phyloP scores from a whole-genome alignment of 108 stramenopile species.

The Chaetoceros tenuissimus region DNA sequence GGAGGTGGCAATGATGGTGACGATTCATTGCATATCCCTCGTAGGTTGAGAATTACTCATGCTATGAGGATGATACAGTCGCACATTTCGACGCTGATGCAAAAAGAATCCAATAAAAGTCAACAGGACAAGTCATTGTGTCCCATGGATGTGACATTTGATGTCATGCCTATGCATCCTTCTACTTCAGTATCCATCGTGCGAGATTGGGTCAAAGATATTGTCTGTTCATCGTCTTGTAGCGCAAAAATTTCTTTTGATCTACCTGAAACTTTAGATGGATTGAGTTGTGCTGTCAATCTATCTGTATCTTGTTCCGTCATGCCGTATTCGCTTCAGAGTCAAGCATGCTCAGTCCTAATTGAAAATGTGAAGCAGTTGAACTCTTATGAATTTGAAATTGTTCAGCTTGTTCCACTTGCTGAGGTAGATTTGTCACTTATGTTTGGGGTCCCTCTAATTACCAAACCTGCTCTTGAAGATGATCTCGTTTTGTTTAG shows the following conservation, averaged over 20 bases:
- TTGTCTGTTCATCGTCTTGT: background rate
- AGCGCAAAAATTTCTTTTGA: slow-evolving; percentile 1
- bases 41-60: background rate
- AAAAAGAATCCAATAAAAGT: background rate
- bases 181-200: background rate
- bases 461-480: slow-evolving; percentile 5
- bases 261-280: slow-evolving; percentile 30
- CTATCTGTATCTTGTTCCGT: slow-evolving; percentile 10
- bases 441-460: slow-evolving; percentile 28
- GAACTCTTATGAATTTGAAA: slow-evolving; percentile 7
- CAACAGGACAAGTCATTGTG: background rate
- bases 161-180: background rate
- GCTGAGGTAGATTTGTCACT: slow-evolving; percentile 22
- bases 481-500: slow-evolving; percentile 8
- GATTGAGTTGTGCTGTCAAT: slow-evolving; percentile 10
- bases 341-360: background rate
- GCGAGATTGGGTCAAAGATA: background rate
- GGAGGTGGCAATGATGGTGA: background rate
- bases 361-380: slow-evolving; percentile 12
- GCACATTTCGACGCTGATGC: background rate
- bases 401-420: slow-evolving; percentile 24
- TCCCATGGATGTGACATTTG: background rate
- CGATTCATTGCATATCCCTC: background rate
- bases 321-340: slow-evolving; percentile 21
- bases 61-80: background rate